Conservation (phyloP, 768 basidiomycete genomes). For the Flagelloscypha sp. region DNA sequence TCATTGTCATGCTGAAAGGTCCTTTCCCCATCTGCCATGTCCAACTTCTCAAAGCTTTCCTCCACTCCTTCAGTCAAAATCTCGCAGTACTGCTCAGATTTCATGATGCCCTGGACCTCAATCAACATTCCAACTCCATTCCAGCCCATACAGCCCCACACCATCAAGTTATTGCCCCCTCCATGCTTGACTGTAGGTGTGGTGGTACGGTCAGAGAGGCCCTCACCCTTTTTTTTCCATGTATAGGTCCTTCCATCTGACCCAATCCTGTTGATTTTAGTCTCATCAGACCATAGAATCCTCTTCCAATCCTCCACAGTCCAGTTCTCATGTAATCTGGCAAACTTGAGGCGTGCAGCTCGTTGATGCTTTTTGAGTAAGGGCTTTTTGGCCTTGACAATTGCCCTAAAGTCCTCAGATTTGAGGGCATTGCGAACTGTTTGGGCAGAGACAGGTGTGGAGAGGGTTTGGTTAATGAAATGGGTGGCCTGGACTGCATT, state of each 20-base stretch:
- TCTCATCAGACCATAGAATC: slow-evolving; percentile 15
- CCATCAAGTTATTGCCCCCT: slow-evolving; percentile 12
- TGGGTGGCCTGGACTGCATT: slow-evolving; percentile 15
- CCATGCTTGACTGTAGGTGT: slow-evolving; percentile 7
- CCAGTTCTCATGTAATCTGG: slow-evolving; percentile 10
- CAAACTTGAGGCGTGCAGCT: slow-evolving; percentile 10
- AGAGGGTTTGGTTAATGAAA: slow-evolving; percentile 10
- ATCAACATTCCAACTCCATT: slow-evolving; percentile 11
- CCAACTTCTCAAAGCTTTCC: slow-evolving; percentile 8
- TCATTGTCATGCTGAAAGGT: slow-evolving; percentile 16
- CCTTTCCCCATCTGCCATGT: slow-evolving; percentile 4
- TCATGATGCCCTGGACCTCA: slow-evolving; percentile 11
- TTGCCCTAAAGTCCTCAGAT: slow-evolving; percentile 9
- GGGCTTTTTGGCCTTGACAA: slow-evolving; percentile 14
- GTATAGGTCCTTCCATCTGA: slow-evolving; percentile 12
- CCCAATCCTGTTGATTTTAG: slow-evolving; percentile 13
- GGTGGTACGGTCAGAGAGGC: slow-evolving; percentile 1
- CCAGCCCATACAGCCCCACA: slow-evolving; percentile 16
- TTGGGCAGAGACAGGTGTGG: slow-evolving; percentile 12
- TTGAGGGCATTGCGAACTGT: slow-evolving; percentile 16
- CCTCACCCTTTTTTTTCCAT: slow-evolving; percentile 11
- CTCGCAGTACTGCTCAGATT: slow-evolving; percentile 9
- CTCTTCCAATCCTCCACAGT: slow-evolving; percentile 14
- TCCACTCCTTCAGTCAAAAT: slow-evolving; percentile 10
- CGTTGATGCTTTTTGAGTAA: slow-evolving; percentile 11